A percentile compares a stretch with the other conserved stretches of the same genome.
Conservation (phyloP, 164 flowering plant species). For the Brasenia schreberi region DNA sequence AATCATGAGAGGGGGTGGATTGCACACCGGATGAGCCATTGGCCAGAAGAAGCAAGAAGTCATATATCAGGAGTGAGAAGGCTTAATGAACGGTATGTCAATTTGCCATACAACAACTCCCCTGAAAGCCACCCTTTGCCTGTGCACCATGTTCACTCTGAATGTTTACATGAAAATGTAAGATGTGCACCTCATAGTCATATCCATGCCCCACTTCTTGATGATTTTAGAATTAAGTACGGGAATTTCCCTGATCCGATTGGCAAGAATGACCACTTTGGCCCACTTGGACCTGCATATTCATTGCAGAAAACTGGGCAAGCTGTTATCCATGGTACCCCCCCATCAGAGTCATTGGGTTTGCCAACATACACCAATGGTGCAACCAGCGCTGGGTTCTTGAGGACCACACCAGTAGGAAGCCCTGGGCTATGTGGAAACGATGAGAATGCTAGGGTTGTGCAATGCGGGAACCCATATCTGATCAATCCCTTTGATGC, state of each 20-base stretch:
- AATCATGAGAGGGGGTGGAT: slow-evolving; percentile 64
- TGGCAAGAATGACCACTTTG: slow-evolving; percentile 39
- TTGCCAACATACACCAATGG: slow-evolving; percentile 36
- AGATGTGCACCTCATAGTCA: slow-evolving; percentile 18
- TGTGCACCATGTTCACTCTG: slow-evolving; percentile 26
- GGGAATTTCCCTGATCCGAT: slow-evolving; percentile 39
- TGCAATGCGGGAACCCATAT: slow-evolving; percentile 17
- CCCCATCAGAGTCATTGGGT: slow-evolving; percentile 42
- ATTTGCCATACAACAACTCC: slow-evolving; percentile 14
- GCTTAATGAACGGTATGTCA: slow-evolving; percentile 31
- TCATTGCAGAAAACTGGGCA: slow-evolving; percentile 50
- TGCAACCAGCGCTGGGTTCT: slow-evolving; percentile 23
- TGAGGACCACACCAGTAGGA: slow-evolving; percentile 27
- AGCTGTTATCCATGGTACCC: slow-evolving; percentile 35
- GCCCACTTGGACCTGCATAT: slow-evolving; percentile 36
- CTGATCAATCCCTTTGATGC: slow-evolving; percentile 41
- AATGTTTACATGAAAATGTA: slow-evolving; percentile 44
- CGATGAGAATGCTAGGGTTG: slow-evolving; percentile 36
- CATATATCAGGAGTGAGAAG: slow-evolving; percentile 43
- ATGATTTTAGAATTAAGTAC: slow-evolving; percentile 42
- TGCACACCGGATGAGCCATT: slow-evolving; percentile 35
- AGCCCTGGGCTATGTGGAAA: slow-evolving; percentile 37
- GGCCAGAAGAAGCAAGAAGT: slow-evolving; percentile 45
- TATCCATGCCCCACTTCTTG: slow-evolving; percentile 29
- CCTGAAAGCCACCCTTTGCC: slow-evolving; percentile 31